Percentiles rank a stretch among this genome's conserved stretches.
Evolutionary conservation across 192 early-diverging fungal species (phyloP).

Genomic region (Neocallimastix lanati): DNA sequence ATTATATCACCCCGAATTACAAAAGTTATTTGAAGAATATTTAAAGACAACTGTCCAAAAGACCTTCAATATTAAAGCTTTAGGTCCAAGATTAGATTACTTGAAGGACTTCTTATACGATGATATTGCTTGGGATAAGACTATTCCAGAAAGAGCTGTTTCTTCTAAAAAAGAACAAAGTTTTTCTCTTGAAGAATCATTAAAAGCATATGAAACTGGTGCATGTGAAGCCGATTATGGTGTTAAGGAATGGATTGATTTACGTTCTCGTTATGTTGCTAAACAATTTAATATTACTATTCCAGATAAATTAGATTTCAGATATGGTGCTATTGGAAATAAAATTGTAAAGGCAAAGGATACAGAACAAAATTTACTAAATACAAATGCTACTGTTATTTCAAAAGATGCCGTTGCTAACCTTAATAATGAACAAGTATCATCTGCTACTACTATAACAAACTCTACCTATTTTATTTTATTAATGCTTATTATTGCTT

Average conservation of each 20-base stretch:
- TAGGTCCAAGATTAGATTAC: background rate
- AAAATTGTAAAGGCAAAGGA: background rate
- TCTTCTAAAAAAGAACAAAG: background rate
- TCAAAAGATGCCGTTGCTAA: too few relatives aligned
- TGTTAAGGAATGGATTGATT: background rate
- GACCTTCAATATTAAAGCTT: background rate
- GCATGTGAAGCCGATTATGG: background rate
- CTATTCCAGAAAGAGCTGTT: background rate
- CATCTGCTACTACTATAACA: too few relatives aligned
- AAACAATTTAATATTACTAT: background rate
- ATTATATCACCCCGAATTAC: background rate
- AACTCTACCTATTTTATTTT: too few relatives aligned
- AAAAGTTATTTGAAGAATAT: background rate
- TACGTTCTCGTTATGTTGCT: background rate
- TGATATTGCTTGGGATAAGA: background rate
- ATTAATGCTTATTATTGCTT: too few relatives aligned
- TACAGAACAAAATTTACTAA: too few relatives aligned
- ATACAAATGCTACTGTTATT: background rate
- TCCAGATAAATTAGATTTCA: background rate
- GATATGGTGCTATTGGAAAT: background rate
- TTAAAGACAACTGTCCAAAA: background rate
- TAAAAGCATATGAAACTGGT: background rate
- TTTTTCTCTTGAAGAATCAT: background rate
- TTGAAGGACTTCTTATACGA: background rate
- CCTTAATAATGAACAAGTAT: too few relatives aligned